phyloP scores from a whole-genome alignment of 768 basidiomycete species.

The Pleurotus salmoneostramineus region DNA sequence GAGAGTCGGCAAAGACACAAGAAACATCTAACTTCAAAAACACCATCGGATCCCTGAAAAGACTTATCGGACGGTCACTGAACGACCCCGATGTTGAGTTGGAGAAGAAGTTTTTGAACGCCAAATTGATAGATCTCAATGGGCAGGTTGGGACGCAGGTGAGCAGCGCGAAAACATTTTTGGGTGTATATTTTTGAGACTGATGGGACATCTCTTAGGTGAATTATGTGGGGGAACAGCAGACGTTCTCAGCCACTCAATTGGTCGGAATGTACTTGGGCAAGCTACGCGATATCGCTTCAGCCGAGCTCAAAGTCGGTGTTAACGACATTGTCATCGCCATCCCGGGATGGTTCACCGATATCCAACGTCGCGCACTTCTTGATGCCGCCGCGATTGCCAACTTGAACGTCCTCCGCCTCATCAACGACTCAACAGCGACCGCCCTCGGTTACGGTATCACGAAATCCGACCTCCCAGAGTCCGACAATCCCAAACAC shows the following conservation, averaged over 20 bases:
- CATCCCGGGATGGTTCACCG: slow-evolving; percentile 96
- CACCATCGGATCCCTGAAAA: slow-evolving; percentile 90
- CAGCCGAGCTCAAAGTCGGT: slow-evolving; percentile 78
- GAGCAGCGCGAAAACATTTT: slow-evolving; percentile 20
- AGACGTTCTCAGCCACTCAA: slow-evolving; percentile 83
- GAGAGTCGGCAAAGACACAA: slow-evolving; percentile 94
- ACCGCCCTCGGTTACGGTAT: slow-evolving; percentile 97
- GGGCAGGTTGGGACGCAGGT: slow-evolving; percentile 88
- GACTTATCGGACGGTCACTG: slow-evolving; percentile 80
- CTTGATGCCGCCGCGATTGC: slow-evolving; percentile 89
- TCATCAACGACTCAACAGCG: slow-evolving; percentile 97
- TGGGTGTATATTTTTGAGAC: slow-evolving; percentile 4
- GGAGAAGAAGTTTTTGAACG: slow-evolving; percentile 92
- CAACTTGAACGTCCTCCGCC: slow-evolving; percentile 84
- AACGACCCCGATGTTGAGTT: slow-evolving; percentile 78
- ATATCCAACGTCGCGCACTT: slow-evolving; percentile 85
- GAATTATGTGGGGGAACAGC: slow-evolving; percentile 79
- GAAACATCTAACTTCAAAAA: slow-evolving; percentile 99
- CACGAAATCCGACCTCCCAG: slow-evolving; percentile 95
- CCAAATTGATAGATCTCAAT: slow-evolving; percentile 77
- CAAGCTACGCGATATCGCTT: slow-evolving; percentile 85
- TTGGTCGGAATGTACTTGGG: slow-evolving; percentile 88
- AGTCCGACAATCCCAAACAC: slow-evolving; percentile 73
- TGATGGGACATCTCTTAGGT: slow-evolving; percentile 49
- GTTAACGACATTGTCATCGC: slow-evolving; percentile 94